Base-by-base conservation (phyloP, 2,329 filamentous ascomycete genomes). In the Aspergillus oerlinghausenensis region DNA sequence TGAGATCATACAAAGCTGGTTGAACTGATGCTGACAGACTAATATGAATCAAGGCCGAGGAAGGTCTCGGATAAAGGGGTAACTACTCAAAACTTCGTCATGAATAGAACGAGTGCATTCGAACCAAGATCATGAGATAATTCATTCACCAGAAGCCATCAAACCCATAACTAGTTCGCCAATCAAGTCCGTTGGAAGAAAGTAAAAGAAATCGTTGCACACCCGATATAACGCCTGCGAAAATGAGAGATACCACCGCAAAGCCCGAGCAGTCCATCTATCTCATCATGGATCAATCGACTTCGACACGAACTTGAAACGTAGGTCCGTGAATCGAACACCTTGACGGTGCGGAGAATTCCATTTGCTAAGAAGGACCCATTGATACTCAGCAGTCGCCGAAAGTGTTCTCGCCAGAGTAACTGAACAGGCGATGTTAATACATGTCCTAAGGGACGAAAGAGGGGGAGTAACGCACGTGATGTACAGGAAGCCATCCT, bases 391-490 rank as follows among this genome's bases (percentile, higher is more conserved):
- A 65, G 51, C 57, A 61, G 59, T 74, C 71, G 72, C 94, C 94
- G 73, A 99, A 99, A 55, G 94, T 99, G 84, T 97, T 99, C 86
- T 97, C 94, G 79, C 94, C 94, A 51, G 93, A 97, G 84, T 96
- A 96, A 69, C 85, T 88, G 67, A 38, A 55, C 58, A 42, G 49
- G 59, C 54, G 55, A 35, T 63, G 69, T 72, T 55, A 72, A 63
- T 56, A 58, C 57, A 47, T 21, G 40, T 48, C 9, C 8, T 35
- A 54, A 14, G 40, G 48, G 29, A 42, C 50, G 23, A 21, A 40
- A 55, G 28, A 28, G 55, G 51, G 32, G 23, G 14, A 56, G 45
- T 47, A 45, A 80, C 84, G 57, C 87, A 89, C 83, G 93, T 97
- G 80, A 99, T 99, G 82, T 99, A 99, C 59, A 99, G 84, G 83